Base-by-base conservation (phyloP, 1,284 basidiomycete genomes). In the Cryptococcus jaspeensis region DNA sequence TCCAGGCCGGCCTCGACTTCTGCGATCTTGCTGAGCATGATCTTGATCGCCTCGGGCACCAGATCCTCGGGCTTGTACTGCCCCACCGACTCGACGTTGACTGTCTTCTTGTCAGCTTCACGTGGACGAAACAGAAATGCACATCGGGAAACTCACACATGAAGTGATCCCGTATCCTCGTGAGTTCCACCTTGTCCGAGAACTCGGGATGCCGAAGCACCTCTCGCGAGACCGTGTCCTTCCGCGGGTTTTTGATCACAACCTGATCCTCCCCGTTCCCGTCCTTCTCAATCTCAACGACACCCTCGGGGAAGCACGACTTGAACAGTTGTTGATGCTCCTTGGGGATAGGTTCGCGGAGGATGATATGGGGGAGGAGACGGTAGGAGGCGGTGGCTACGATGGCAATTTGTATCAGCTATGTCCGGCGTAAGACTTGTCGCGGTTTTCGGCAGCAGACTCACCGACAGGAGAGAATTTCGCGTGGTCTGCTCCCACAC, bases 381-480 rank as follows among this genome's bases (percentile, higher is more conserved):
- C 95, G 88, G 76, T 99, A 99, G 2, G 93, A 90, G 1, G 95
- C 93, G 11, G 92, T 96, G 2, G 93, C 92, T 92, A 66, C 16
- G 46, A 37, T 52, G 43, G 20, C 40, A 7, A 20, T 25, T 8
- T 40, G 8, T 37, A 28, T 22, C 20, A 41, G 22, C 47, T 18
- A 43, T 32, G 35, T 36, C 42, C 16, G 42, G 40, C 20, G 13
- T 36, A 40, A 36, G 9, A 23, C 42, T 5, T 37, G n/a, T n/a
- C n/a, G n/a, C n/a, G n/a, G n/a, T 13, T 5, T 20, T 4, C 22
- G 20, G 50, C 42, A 12, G 48, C 15, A 42, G 43, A 81, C 89
- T 62, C 64, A 90, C 90, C 91, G 50, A 99, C 96, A n/a, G 96
- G 92, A 55, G 86, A 92, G 77, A 90, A 99, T 74, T 99, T 99